Evolutionary conservation across 495 filamentous ascomycete species (phyloP).

Genomic region (Penicillium chermesinum): DNA sequence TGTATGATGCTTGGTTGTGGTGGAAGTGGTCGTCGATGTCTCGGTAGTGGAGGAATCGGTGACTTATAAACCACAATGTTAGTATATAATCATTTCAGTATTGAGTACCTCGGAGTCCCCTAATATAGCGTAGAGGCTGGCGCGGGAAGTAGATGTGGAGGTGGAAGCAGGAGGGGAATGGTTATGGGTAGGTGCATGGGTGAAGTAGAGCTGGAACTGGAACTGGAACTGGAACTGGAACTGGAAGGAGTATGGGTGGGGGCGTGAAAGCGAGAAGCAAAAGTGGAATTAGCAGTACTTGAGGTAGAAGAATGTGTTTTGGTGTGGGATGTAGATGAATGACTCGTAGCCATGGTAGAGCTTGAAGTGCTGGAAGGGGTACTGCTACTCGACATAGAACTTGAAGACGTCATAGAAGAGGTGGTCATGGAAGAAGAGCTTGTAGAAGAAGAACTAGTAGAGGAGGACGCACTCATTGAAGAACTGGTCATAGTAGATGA

Average conservation of each 20-base stretch:
- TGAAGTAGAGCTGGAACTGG: neutral
- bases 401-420: constrained; percentile 3
- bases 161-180: neutral
- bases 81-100: neutral
- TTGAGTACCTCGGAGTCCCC: neutral
- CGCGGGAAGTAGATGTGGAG: neutral
- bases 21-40: constrained; percentile 11
- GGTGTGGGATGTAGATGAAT: constrained; percentile 1
- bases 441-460: constrained; percentile 3
- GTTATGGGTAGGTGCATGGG: neutral
- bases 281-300: neutral
- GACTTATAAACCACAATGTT: neutral
- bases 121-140: neutral
- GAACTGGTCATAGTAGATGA: constrained; percentile 19
- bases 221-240: neutral
- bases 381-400: neutral
- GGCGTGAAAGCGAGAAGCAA: neutral
- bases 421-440: constrained; percentile 2
- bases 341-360: no score
- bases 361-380: neutral
- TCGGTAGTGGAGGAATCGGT: constrained; percentile 5
- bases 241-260: neutral
- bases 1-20: constrained; percentile 12
- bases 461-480: constrained; percentile 15
- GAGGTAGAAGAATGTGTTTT: constrained; percentile 1